Evolutionary conservation across 768 basidiomycete species (phyloP).

Genomic region (Auriscalpium orientale): DNA sequence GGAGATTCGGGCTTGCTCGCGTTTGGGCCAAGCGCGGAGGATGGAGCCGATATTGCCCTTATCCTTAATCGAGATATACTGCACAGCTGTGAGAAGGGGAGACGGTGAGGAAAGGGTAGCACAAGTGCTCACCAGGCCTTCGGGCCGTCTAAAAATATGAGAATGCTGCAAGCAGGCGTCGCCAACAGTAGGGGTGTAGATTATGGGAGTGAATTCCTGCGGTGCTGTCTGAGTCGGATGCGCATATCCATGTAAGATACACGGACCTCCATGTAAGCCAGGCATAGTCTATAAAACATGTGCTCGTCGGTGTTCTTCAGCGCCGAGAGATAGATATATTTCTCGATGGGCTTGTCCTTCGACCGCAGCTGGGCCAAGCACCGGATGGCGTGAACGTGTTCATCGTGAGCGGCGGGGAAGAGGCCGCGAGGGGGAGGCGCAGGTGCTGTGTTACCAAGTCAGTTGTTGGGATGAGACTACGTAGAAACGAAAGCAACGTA

Average conservation of each 20-base stretch:
- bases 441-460: background rate
- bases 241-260: background rate
- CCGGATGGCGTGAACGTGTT: slow-evolving; percentile 45
- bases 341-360: slow-evolving; percentile 68
- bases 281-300: slow-evolving; percentile 74
- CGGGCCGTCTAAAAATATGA: slow-evolving; percentile 66
- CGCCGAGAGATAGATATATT: slow-evolving; percentile 77
- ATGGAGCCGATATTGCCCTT: slow-evolving; percentile 71
- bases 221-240: background rate
- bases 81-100: background rate
- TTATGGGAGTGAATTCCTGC: slow-evolving; percentile 62
- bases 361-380: slow-evolving; percentile 66
- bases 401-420: slow-evolving; percentile 51
- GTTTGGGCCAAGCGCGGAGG: slow-evolving; percentile 62
- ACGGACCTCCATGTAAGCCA: slow-evolving; percentile 60
- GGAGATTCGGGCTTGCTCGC: slow-evolving; percentile 74
- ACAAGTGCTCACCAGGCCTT: slow-evolving; percentile 47
- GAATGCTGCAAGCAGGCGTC: slow-evolving; percentile 85
- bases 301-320: slow-evolving; percentile 65
- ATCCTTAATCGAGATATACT: slow-evolving; percentile 79
- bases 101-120: background rate
- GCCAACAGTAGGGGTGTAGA: slow-evolving; percentile 90
- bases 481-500: slow-evolving; percentile 24
- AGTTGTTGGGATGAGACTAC: background rate
- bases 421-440: slow-evolving; percentile 44